Percentiles rank a stretch among this genome's conserved stretches.
phyloP scores from a whole-genome alignment of 2,329 filamentous ascomycete species.

The Aureobasidium sp. region DNA sequence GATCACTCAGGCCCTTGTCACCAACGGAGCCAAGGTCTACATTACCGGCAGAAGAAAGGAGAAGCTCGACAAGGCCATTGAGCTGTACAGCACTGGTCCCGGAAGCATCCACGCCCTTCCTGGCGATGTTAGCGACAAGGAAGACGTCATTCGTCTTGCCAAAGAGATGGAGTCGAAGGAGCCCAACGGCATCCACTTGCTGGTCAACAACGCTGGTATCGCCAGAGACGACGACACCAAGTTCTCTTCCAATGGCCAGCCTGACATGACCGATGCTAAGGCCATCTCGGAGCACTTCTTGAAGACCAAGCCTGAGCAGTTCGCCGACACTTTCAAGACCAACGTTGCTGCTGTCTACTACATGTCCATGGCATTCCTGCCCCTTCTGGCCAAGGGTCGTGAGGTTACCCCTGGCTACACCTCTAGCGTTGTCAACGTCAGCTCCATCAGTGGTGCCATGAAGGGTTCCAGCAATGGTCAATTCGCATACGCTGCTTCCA shows the following conservation, averaged over 20 bases:
- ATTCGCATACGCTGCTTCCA: slow-evolving; percentile 44
- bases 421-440: slow-evolving; percentile 46
- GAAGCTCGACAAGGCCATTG: slow-evolving; percentile 35
- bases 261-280: slow-evolving; percentile 39
- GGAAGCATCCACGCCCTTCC: slow-evolving; percentile 32
- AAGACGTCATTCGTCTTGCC: slow-evolving; percentile 36
- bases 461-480: slow-evolving; percentile 44
- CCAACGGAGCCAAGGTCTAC: slow-evolving; percentile 36
- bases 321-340: slow-evolving; percentile 43
- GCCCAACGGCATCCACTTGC: slow-evolving; percentile 44
- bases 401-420: slow-evolving; percentile 39
- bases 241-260: slow-evolving; percentile 38
- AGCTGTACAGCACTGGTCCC: slow-evolving; percentile 37
- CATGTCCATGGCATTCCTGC: slow-evolving; percentile 47
- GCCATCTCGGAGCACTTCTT: slow-evolving; percentile 44
- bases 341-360: slow-evolving; percentile 46
- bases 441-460: slow-evolving; percentile 43
- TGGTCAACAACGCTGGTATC: slow-evolving; percentile 48
- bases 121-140: slow-evolving; percentile 44
- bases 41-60: slow-evolving; percentile 39
- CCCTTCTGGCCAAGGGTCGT: slow-evolving; percentile 42
- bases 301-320: slow-evolving; percentile 37
- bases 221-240: slow-evolving; percentile 45
- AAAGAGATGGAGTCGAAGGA: slow-evolving; percentile 37
- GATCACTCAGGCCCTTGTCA: slow-evolving; percentile 28